Evolutionary conservation across 306 rosid species (phyloP).

Genomic region (Prunus campanulata): DNA sequence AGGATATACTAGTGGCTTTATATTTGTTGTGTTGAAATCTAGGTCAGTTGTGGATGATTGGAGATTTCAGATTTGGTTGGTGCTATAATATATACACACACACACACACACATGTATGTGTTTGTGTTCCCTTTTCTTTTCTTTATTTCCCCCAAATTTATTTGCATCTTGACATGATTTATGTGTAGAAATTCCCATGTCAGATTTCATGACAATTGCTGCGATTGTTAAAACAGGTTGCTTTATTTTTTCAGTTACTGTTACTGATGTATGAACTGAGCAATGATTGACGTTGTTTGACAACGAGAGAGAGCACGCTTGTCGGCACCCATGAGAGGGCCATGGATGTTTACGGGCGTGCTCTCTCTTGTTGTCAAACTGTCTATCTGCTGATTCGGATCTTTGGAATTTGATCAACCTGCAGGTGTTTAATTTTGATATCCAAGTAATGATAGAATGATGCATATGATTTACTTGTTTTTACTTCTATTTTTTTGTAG

Average conservation of each 20-base stretch:
- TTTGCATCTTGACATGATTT: not conserved
- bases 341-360: slow-evolving; percentile 31
- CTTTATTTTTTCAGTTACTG: not conserved
- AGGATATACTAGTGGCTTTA: not conserved
- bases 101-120: too few species aligned
- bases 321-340: slow-evolving; percentile 14
- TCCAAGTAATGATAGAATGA: not conserved
- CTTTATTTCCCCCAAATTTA: not conserved
- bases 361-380: slow-evolving; percentile 29
- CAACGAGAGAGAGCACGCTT: slow-evolving; percentile 38
- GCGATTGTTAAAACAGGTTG: not conserved
- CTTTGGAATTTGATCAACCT: not conserved
- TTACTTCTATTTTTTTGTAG: not conserved
- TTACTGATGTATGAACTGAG: not conserved
- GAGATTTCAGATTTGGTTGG: too few species aligned
- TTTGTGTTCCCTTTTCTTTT: not conserved
- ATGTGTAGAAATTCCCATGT: too few species aligned
- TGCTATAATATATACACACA: too few species aligned
- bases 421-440: not conserved
- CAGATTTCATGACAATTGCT: not conserved
- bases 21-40: too few species aligned
- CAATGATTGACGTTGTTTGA: slow-evolving; percentile 11
- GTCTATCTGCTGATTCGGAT: not conserved
- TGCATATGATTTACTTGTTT: not conserved
- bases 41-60: too few species aligned